Evolutionary conservation across 164 flowering plant genomes (phyloP).

Genomic region (Pachysandra terminalis): DNA sequence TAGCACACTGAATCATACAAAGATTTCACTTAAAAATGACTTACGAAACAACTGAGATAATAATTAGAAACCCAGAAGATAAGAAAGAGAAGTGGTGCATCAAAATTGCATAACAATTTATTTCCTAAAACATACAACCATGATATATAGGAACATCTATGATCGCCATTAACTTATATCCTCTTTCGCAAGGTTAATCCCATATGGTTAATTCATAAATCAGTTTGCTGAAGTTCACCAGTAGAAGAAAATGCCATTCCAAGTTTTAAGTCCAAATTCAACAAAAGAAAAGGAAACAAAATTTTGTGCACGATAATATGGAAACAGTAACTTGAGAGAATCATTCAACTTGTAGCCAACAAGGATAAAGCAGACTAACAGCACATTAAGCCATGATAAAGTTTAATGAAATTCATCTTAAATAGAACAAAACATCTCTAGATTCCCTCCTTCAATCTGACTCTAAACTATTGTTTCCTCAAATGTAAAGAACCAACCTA

Average conservation of each 20-base stretch:
- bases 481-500: neutral
- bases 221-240: neutral
- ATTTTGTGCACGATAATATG: neutral
- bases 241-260: neutral
- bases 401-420: neutral
- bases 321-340: neutral
- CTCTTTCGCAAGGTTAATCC: neutral
- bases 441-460: neutral
- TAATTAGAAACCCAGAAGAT: no score
- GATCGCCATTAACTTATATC: no score
- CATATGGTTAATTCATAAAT: neutral
- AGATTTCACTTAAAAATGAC: no score
- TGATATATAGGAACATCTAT: no score
- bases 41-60: no score
- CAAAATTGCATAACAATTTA: no score
- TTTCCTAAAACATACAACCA: no score
- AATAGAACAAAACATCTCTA: neutral
- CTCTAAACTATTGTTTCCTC: neutral
- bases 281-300: no score
- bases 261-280: neutral
- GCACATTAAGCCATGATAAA: no score
- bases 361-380: neutral
- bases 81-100: no score
- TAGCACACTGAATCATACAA: no score
- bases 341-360: neutral